phyloP scores from a whole-genome alignment of 176 grass and related monocot species.

The Bolboschoenus planiculmis region DNA sequence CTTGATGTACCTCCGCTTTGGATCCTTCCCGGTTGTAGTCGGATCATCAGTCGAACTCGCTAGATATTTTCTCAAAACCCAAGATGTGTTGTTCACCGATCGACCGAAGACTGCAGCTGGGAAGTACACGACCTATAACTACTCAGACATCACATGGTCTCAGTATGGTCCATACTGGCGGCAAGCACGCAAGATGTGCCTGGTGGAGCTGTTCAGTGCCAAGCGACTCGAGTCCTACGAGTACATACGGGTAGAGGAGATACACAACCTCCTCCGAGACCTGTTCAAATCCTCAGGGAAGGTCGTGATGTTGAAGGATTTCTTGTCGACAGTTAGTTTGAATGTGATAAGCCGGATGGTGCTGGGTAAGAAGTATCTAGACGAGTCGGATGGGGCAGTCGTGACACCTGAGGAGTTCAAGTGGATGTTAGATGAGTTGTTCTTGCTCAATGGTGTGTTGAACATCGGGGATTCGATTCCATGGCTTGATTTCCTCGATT shows the following conservation, averaged over 20 bases:
- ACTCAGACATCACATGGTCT: constrained; percentile 67
- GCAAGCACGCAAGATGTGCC: constrained; percentile 68
- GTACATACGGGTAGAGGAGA: constrained; percentile 60
- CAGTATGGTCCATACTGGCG: constrained; percentile 75
- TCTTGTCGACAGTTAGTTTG: constrained; percentile 55
- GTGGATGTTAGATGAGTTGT: constrained; percentile 77
- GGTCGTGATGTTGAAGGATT: constrained; percentile 63
- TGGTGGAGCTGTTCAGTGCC: constrained; percentile 80
- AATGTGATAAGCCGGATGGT: constrained; percentile 90
- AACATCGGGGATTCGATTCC: constrained; percentile 93
- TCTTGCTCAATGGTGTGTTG: constrained; percentile 83
- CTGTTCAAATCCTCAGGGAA: constrained; percentile 30
- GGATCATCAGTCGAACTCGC: constrained; percentile 62
- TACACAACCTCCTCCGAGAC: constrained; percentile 37
- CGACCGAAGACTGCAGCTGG: constrained; percentile 56
- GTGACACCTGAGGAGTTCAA: constrained; percentile 85
- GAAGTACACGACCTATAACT: constrained; percentile 74
- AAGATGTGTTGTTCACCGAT: constrained; percentile 54
- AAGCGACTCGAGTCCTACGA: constrained; percentile 65
- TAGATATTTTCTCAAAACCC: constrained; percentile 69
- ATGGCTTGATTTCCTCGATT: constrained; percentile 66
- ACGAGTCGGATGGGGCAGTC: constrained; percentile 17
- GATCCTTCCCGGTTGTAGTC: constrained; percentile 51
- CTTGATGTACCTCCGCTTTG: constrained; percentile 49
- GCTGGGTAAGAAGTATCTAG: constrained; percentile 75